phyloP scores from a whole-genome alignment of 2,329 filamentous ascomycete species.

The Dendrostoma leiphaemia region DNA sequence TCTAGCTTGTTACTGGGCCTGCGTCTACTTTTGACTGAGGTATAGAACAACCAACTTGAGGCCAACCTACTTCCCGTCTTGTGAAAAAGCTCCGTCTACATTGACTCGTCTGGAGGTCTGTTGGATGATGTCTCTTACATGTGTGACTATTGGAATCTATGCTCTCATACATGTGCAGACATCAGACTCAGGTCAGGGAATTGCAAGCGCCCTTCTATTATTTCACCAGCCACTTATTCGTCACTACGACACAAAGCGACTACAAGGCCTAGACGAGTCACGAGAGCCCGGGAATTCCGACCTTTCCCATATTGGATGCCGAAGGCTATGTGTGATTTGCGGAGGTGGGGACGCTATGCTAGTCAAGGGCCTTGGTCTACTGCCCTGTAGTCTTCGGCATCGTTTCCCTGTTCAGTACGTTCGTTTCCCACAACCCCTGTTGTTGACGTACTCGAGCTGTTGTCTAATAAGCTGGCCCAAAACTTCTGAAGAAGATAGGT shows the following conservation, averaged over 20 bases:
- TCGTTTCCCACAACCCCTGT: not conserved
- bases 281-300: not conserved
- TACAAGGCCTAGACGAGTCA: not conserved
- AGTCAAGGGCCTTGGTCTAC: not conserved
- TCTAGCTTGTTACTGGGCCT: not conserved
- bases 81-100: not conserved
- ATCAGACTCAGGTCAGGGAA: too few species aligned
- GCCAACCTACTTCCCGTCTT: not conserved
- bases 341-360: not conserved
- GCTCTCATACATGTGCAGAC: too few species aligned
- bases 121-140: too few species aligned
- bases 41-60: not conserved
- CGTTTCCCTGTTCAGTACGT: not conserved
- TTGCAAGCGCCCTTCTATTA: too few species aligned
- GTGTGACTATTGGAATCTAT: too few species aligned
- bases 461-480: not conserved
- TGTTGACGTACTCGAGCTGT: not conserved
- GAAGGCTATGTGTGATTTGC: not conserved
- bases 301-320: not conserved
- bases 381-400: not conserved
- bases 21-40: not conserved
- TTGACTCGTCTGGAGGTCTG: not conserved
- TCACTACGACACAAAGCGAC: too few species aligned
- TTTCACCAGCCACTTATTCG: too few species aligned
- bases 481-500: not conserved